phyloP scores from a whole-genome alignment of 2,329 filamentous ascomycete genomes.

The Chrysoporthe deuterocubensis region DNA sequence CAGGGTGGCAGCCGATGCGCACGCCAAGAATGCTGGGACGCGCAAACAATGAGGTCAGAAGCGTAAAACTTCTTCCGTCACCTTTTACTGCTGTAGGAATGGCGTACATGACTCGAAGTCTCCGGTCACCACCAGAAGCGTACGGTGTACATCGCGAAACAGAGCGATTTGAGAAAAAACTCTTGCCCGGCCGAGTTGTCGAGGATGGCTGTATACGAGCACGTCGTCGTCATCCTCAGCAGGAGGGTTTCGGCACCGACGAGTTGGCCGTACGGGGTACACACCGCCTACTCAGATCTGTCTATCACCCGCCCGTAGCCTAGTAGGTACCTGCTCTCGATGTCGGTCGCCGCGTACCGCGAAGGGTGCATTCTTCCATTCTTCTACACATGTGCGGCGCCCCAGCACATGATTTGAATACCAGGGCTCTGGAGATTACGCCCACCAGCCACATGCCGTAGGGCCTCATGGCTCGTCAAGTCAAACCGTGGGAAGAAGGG shows the following conservation, averaged over 20 bases:
- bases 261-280: neutral
- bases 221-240: constrained; percentile 9
- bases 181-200: neutral
- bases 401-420: neutral
- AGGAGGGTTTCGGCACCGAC: neutral
- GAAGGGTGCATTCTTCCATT: neutral
- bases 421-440: constrained; percentile 3
- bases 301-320: neutral
- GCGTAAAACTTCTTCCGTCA: neutral
- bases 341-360: neutral
- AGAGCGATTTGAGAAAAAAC: neutral
- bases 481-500: neutral
- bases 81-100: neutral
- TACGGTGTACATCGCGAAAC: neutral
- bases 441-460: constrained; percentile 11
- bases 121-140: neutral
- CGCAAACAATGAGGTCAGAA: neutral
- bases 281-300: neutral
- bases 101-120: neutral
- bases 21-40: neutral
- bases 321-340: neutral
- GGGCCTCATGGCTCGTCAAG: constrained; percentile 2
- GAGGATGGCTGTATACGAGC: neutral
- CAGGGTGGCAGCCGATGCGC: neutral
- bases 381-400: neutral